Base-by-base conservation (phyloP, 148 eudicot genomes). In the Euryodendron excelsum region DNA sequence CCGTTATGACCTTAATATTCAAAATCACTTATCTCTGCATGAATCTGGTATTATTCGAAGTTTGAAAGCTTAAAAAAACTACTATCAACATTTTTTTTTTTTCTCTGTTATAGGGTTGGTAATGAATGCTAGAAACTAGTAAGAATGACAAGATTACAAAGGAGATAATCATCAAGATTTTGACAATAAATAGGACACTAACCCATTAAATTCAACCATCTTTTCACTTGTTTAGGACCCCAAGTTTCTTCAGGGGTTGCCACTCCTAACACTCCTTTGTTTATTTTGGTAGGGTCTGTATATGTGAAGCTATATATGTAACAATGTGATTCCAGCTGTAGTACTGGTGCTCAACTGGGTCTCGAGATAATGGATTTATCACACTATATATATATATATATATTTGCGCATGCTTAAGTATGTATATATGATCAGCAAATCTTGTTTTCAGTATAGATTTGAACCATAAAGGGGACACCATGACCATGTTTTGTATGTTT, bases 351-450 rank as follows among this genome's bases (percentile, higher is more conserved):
- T 39, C 44, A 39, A 39, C 44, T 39, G 8, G 44, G 44, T 39
- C 44, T 39, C 8, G 44, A 39, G 44, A 39, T 39, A 39, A 39
- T 39, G 44, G 8, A 39, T 39, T 39, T 23, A 10, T n/a, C n/a
- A n/a, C n/a, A n/a, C n/a, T n/a, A n/a, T n/a, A n/a, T n/a, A n/a
- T n/a, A n/a, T n/a, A n/a, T n/a, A n/a, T n/a, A n/a, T n/a, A n/a
- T n/a, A n/a, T n/a, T n/a, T 0, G 70, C 75, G 75, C 75, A 72
- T 72, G 75, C 61, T 72, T 39, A n/a, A n/a, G n/a, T 53, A 34
- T 72, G 62, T 14, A 15, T 53, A n/a, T n/a, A n/a, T 30, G 41
- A 72, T 72, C 44, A 72, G 62, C 44, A 72, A 31, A 72, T 72
- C 62, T 30, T 23, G 5, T 50, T 27, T 71, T 48, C 11, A 10